Conservation (phyloP, 345 rosid genomes). For the Salix exigua region DNA sequence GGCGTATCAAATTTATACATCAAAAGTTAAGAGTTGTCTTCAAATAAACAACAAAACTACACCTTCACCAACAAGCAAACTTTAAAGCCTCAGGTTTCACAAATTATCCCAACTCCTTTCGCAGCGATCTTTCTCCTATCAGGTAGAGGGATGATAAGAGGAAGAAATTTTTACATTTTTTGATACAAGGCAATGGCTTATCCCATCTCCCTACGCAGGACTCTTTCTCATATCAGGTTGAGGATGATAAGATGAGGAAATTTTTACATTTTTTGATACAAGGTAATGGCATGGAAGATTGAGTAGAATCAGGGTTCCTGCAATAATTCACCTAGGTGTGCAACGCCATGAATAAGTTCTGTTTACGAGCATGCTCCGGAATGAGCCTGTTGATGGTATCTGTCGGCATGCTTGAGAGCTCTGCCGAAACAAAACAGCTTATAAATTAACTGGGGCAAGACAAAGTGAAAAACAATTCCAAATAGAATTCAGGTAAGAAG, state of each 20-base stretch:
- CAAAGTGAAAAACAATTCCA: neutral
- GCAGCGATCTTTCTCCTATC: slow-evolving; percentile 10
- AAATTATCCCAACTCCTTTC: slow-evolving; percentile 15
- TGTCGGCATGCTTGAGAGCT: slow-evolving; percentile 65
- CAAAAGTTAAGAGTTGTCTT: slow-evolving; percentile 14
- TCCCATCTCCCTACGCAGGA: slow-evolving; percentile 17
- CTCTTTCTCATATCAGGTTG: slow-evolving; percentile 6
- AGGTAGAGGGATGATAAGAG: neutral
- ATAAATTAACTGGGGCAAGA: neutral
- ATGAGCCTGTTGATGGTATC: slow-evolving; percentile 64
- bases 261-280: slow-evolving; percentile 21
- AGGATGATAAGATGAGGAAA: neutral
- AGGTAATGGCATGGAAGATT: neutral
- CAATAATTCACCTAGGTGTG: slow-evolving; percentile 31
- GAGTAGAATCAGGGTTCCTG: neutral
- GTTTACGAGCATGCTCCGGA: slow-evolving; percentile 87
- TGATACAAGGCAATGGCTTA: slow-evolving; percentile 1
- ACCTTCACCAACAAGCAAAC: slow-evolving; percentile 19
- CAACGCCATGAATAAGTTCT: slow-evolving; percentile 89
- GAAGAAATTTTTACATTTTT: slow-evolving; percentile 17
- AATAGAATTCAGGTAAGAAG: neutral
- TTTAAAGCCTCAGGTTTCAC: slow-evolving; percentile 29
- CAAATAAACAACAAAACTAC: neutral
- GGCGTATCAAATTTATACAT: slow-evolving; percentile 22
- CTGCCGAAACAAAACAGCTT: slow-evolving; percentile 31